These are phyloP conservation scores for Cryptosporidium canis DNA, from an alignment of 169 alveolate species.

Conservation along the genomic window DNA sequence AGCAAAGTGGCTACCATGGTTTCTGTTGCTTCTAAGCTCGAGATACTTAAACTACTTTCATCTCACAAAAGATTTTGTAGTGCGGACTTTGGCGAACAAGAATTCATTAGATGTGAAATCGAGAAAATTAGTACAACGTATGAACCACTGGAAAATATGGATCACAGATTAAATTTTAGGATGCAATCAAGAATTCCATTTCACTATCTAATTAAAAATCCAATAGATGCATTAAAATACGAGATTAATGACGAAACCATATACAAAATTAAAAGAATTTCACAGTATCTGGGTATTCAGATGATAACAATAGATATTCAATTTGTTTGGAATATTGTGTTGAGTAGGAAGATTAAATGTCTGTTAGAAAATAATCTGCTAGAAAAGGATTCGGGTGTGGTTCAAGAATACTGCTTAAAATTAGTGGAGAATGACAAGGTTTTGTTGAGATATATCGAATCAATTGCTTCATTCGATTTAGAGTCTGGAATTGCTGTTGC, in stretches of 20 bases:
- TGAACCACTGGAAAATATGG: neutral
- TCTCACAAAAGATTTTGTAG: constrained; percentile 18
- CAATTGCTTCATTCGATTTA: constrained; percentile 59
- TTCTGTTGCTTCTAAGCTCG: neutral
- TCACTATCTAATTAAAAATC: constrained; percentile 41
- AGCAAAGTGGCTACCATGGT: neutral
- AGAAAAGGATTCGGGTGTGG: neutral
- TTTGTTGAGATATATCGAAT: constrained; percentile 51
- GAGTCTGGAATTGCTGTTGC: constrained; percentile 44
- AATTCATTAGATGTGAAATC: constrained; percentile 9
- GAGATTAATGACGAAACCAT: constrained; percentile 58
- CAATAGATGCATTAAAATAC: constrained; percentile 27
- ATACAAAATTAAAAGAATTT: constrained; percentile 19
- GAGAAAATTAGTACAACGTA: neutral
- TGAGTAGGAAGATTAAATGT: constrained; percentile 19
- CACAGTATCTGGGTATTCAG: constrained; percentile 11
- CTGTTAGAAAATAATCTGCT: neutral
- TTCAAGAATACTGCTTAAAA: neutral
- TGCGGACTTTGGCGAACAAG: constrained; percentile 32
- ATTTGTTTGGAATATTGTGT: constrained; percentile 67
- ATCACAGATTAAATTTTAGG: neutral
- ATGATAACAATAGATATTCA: constrained; percentile 29
- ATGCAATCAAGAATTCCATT: constrained; percentile 24
- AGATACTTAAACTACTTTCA: constrained; percentile 9
- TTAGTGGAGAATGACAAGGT: constrained; percentile 39